Evolutionary conservation across 805 yeast species (phyloP).

Genomic region (Candida vaughaniae): DNA sequence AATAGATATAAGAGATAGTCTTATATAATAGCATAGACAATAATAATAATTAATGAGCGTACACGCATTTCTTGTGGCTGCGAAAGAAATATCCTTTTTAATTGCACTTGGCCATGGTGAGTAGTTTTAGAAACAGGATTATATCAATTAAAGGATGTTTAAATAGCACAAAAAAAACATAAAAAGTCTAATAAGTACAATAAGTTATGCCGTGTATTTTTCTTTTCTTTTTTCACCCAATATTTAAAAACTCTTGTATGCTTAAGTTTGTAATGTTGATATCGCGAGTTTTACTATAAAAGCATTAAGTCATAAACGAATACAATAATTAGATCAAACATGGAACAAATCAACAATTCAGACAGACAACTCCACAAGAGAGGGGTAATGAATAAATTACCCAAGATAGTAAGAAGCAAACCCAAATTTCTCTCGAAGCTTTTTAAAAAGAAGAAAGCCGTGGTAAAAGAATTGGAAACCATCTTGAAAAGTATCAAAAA

Average conservation of each 20-base stretch:
- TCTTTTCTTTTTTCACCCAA: no score
- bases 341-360: neutral
- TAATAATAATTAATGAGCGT: no score
- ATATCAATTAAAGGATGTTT: no score
- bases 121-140: no score
- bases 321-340: no score
- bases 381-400: neutral
- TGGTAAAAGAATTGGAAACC: conserved; percentile 10
- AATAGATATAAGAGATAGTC: conserved; percentile 10
- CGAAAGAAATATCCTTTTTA: no score
- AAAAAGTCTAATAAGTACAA: neutral
- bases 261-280: neutral
- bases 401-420: conserved; percentile 2
- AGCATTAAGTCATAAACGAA: no score
- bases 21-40: no score
- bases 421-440: conserved; percentile 3
- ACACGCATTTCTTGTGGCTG: no score
- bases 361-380: conserved; percentile 1
- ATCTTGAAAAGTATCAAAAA: conserved; percentile 12
- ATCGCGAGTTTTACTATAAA: neutral
- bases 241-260: no score
- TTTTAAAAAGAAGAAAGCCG: conserved; percentile 8
- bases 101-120: no score
- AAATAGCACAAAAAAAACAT: no score
- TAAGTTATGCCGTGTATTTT: neutral